Evolutionary conservation across 257 asterid species (phyloP), one percentile per base, ranked within the genome.

Genomic region (Ligustrum vulgare): DNA sequence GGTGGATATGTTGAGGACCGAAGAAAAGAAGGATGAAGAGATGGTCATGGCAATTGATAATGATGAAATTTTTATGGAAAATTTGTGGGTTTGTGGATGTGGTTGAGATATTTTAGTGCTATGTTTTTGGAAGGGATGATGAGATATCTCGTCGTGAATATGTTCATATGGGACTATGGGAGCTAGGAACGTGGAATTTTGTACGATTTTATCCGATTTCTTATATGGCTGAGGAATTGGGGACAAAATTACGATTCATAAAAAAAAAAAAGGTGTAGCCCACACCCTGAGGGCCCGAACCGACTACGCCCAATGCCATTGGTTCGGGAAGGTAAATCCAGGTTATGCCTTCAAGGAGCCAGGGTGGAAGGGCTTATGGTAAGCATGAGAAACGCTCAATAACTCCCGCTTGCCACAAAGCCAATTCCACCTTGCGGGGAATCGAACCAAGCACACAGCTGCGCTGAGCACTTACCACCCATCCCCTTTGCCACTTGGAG

Each of bases 1-100:
- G 71, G 67, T 83, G 86, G 89, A 84, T 23, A 82, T 11, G 83
- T 79, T 80, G 87, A 87, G 83, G 63, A 86, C 31, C 2, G 91
- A 87, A 28, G 87, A 84, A 83, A 75, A 84, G 75, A 78, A 69
- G 69, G 81, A 72, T 60, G 86, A 36, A 7, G 82, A 80, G 35
- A 80, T 39, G 75, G 86, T 77, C 89, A 85, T 85, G 25, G 41
- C 67, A 18, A 60, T 60, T 23, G 67, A 60, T 9, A 22, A 18
- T 3, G 67, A 18, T 10, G 67, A 56, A 18, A 56, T 8, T 33
- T 67, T 66, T 28, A n/a, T 65, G 73, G 28, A 39, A 49, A 74
- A 33, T 39, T 60, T 1, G 28, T 25, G 70, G 68, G 71, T n/a
- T n/a, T 12, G 78, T 4, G 58, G 69, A 8, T 60, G 77, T 16